Evolutionary conservation across 768 basidiomycete genomes (phyloP).

Genomic region (Panaeolus cyanescens): DNA sequence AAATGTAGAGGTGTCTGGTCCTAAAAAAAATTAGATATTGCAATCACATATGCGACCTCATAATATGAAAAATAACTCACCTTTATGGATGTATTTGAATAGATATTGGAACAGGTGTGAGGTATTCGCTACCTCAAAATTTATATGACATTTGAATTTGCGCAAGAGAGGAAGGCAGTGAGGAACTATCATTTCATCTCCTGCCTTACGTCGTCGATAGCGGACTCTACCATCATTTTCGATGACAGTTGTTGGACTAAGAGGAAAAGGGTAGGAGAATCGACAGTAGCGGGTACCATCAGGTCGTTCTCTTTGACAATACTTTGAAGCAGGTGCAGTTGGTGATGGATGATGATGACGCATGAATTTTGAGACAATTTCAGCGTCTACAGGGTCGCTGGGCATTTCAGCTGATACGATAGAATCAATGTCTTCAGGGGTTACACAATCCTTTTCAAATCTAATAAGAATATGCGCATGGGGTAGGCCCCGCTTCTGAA

Average conservation of each 20-base stretch:
- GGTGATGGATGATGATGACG: constrained; percentile 29
- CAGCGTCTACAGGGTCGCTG: constrained; percentile 18
- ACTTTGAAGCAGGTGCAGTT: constrained; percentile 16
- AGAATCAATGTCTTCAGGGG: constrained; percentile 27
- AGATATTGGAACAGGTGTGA: constrained; percentile 37
- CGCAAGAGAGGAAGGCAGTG: constrained; percentile 24
- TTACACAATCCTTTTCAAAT: constrained; percentile 19
- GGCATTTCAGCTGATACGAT: constrained; percentile 38
- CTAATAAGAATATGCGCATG: constrained; percentile 43
- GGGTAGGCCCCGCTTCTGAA: constrained; percentile 43
- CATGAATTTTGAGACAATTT: constrained; percentile 32
- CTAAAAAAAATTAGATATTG: constrained; percentile 1
- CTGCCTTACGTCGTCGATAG: constrained; percentile 22
- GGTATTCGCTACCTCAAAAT: constrained; percentile 31
- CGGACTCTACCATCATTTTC: constrained; percentile 26
- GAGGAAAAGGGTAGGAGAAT: constrained; percentile 19
- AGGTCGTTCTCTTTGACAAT: constrained; percentile 22
- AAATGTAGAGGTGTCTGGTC: constrained; percentile 12
- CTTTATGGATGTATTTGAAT: constrained; percentile 42
- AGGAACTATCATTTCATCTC: constrained; percentile 31
- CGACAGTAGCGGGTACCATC: constrained; percentile 22
- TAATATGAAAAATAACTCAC: constrained; percentile 12
- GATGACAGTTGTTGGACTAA: constrained; percentile 22
- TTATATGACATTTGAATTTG: constrained; percentile 36
- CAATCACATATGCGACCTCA: not conserved